Percentiles rank a stretch among this genome's conserved stretches.
phyloP scores from a whole-genome alignment of 1,139 yeast species.

The Yamadazyma siamensis region DNA sequence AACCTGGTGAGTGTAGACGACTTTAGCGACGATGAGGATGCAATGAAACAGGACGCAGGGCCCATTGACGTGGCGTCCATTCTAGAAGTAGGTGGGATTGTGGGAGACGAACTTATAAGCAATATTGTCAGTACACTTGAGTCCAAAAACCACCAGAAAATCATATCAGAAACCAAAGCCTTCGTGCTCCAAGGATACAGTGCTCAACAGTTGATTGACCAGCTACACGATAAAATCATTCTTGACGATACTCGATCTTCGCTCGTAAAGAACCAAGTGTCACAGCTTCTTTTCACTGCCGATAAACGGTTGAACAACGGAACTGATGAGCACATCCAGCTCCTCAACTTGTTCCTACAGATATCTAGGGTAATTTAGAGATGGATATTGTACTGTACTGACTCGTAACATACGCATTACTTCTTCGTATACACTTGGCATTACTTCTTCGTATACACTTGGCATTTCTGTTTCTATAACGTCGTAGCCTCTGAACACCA shows the following conservation, averaged over 20 bases:
- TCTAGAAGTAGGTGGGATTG: conserved; percentile 82
- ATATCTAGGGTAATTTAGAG: conserved; percentile 41
- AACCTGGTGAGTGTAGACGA: no score
- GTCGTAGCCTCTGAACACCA: not conserved
- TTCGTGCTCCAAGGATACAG: conserved; percentile 80
- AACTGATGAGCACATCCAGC: conserved; percentile 84
- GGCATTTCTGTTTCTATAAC: no score
- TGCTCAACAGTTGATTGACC: conserved; percentile 74
- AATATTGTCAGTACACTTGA: conserved; percentile 39
- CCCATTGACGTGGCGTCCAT: conserved; percentile 44
- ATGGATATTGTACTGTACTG: not conserved
- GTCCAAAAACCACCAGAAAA: conserved; percentile 29
- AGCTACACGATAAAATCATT: conserved; percentile 73
- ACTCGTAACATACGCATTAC: no score
- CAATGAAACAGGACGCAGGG: conserved; percentile 24
- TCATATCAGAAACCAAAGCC: conserved; percentile 50
- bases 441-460: no score
- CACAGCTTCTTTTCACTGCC: conserved; percentile 65
- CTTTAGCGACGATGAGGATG: conserved; percentile 11
- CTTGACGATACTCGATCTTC: conserved; percentile 54
- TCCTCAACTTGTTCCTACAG: conserved; percentile 66
- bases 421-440: no score
- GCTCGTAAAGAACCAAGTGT: conserved; percentile 58
- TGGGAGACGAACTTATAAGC: conserved; percentile 55
- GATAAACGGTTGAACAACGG: conserved; percentile 81